Evolutionary conservation across 305 asterid species (phyloP).

Genomic region (Fraxinus velutina): DNA sequence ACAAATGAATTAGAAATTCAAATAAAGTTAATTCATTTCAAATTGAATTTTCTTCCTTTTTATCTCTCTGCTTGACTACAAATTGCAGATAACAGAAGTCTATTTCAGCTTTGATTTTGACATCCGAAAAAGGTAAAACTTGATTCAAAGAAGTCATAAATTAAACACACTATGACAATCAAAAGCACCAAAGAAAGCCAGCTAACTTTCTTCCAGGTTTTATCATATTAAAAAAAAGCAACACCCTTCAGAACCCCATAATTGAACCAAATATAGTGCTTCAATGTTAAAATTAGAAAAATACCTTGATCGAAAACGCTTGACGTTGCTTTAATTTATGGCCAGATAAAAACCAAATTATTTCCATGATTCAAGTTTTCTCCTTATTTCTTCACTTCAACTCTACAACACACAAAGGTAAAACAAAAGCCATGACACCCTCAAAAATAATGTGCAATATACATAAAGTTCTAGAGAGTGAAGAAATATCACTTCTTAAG

Average conservation of each 20-base stretch:
- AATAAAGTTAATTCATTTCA: constrained; percentile 10
- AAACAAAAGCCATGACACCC: background rate
- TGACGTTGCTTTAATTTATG: background rate
- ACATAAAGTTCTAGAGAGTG: background rate
- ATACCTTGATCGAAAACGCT: background rate
- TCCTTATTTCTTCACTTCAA: background rate
- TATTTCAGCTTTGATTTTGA: background rate
- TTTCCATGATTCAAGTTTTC: background rate
- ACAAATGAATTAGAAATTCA: constrained; percentile 4
- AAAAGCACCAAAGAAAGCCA: background rate
- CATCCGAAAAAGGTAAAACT: constrained; percentile 1
- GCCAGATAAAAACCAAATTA: background rate
- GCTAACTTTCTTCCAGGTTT: background rate
- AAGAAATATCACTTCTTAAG: background rate
- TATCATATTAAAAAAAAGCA: background rate
- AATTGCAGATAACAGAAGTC: background rate
- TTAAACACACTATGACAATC: background rate
- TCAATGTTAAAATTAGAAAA: background rate
- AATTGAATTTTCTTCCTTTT: constrained; percentile 11
- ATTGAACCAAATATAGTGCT: background rate
- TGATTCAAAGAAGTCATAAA: constrained; percentile 1
- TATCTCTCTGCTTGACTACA: constrained; percentile 11
- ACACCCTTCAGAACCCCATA: background rate
- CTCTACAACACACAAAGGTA: background rate
- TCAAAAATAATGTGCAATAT: background rate